Base-by-base conservation (phyloP, 1,284 basidiomycete genomes). In the Ustilago bromivora region DNA sequence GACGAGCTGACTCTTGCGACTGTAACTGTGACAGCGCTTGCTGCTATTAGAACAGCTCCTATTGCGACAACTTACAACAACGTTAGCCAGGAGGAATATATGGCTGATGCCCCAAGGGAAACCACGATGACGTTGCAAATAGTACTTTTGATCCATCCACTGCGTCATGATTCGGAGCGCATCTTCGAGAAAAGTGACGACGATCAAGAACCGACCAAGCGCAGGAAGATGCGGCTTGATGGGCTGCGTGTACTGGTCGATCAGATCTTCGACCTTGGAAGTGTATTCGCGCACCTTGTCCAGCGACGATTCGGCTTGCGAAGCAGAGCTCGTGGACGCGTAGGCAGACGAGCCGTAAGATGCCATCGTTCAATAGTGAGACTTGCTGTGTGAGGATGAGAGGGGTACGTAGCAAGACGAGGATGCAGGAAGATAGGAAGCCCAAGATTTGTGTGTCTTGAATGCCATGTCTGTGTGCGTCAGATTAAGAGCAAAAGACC, bases 131-230 rank as follows among this genome's bases (percentile, higher is more conserved):
- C 84, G 84, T 76, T 87, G 81, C 34, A 94, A 94, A 82, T 77
- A 83, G 57, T 74, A 78, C 51, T 96, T 90, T 88, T 99, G 96
- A 88, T 99, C 96, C 60, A 90, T 86, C 94, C 95, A 98, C 87
- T 98, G 96, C 11, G 95, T 94, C 71, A 94, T 76, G 86, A 99
- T 99, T 80, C 96, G 89, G 85, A 97, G 88, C 12, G 96, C 94
- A 87, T 99, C 96, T 89, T 99, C 96, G 86, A 96, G 88, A 89
- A 99, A 99, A 6, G 96, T 99, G 51, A 97, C 95, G 63, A 99
- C 95, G 87, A 99, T 99, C 78, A 99, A 88, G 88, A 98, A 98
- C 78, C 97, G 91, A 72, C 95, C 97, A 86, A 98, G 92, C 57
- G 94, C 92, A 35, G 97, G 96, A 82, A 99, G 90, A 87, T 96